Evolutionary conservation across 495 filamentous ascomycete species (phyloP).

Genomic region (Rusavskia elegans): DNA sequence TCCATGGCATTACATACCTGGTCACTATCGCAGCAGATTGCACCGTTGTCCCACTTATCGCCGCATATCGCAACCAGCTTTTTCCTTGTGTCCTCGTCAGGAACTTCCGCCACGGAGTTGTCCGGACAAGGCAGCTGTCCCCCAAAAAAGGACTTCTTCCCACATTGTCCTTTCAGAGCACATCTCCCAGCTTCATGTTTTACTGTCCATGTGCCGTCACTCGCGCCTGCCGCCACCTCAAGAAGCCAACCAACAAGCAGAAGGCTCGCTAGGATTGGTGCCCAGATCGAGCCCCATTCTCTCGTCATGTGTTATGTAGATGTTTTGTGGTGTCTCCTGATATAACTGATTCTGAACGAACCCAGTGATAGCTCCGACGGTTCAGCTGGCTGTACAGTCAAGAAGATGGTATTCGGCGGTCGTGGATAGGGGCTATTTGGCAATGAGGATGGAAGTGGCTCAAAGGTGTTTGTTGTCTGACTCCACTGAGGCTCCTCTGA

Average conservation of each 20-base stretch:
- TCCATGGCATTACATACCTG: constrained; percentile 38
- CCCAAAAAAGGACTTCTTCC: constrained; percentile 75
- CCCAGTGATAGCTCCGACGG: background rate
- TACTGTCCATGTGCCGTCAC: constrained; percentile 21
- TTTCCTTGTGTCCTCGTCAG: constrained; percentile 48
- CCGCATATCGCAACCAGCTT: constrained; percentile 79
- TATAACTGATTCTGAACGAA: no score
- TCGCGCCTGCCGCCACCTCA: background rate
- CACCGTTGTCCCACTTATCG: constrained; percentile 60
- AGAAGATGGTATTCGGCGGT: no score
- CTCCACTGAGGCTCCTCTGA: no score
- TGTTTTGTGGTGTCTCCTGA: no score
- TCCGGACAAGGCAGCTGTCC: constrained; percentile 84
- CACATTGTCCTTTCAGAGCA: constrained; percentile 81
- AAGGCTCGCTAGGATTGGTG: background rate
- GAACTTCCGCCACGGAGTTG: constrained; percentile 65
- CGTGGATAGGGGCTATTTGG: background rate
- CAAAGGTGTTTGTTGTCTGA: no score
- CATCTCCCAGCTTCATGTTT: constrained; percentile 83
- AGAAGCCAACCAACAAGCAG: background rate
- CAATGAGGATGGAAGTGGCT: no score
- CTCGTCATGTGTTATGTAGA: background rate
- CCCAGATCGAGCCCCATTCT: background rate
- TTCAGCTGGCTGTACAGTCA: no score
- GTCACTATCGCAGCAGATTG: constrained; percentile 69